These are phyloP conservation scores for Wickerhamiella azymoides DNA, from an alignment of 805 yeast genomes.

Conservation along the genomic window DNA sequence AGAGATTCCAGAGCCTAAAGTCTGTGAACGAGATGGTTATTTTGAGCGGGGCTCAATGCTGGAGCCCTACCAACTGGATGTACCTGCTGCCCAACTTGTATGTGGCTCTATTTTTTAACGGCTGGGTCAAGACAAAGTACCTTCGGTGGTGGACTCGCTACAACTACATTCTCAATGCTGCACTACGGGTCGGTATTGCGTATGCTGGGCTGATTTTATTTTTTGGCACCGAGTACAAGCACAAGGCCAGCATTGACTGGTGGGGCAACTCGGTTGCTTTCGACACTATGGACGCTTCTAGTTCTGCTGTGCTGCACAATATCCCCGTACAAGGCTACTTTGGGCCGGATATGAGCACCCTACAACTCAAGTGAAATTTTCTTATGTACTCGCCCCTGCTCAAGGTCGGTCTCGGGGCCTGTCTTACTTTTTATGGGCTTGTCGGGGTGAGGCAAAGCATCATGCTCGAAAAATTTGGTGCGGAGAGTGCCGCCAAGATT, in stretches of 20 bases:
- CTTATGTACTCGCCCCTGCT: conserved; percentile 8
- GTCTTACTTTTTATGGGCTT: conserved; percentile 18
- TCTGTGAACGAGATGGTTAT: conserved; percentile 34
- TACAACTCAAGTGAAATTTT: not conserved
- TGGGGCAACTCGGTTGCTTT: conserved; percentile 44
- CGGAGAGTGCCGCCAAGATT: conserved; percentile 9
- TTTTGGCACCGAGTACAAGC: conserved; percentile 33
- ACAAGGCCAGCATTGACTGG: conserved; percentile 36
- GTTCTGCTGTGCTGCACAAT: conserved; percentile 9
- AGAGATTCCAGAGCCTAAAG: conserved; percentile 27
- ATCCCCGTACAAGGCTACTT: conserved; percentile 23
- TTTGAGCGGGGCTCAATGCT: conserved; percentile 32
- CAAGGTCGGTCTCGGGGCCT: conserved; percentile 14
- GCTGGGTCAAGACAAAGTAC: conserved; percentile 33
- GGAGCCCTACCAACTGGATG: conserved; percentile 22
- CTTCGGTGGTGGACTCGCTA: conserved; percentile 43
- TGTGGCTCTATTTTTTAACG: conserved; percentile 32
- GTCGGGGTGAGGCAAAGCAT: conserved; percentile 15
- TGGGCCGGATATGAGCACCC: conserved; percentile 18
- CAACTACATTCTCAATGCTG: conserved; percentile 40
- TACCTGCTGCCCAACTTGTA: conserved; percentile 18
- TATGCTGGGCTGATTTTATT: conserved; percentile 45
- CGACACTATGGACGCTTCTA: conserved; percentile 13
- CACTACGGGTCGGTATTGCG: conserved; percentile 49
- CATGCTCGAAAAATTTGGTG: conserved; percentile 8